Evolutionary conservation across 768 basidiomycete species (phyloP).

Genomic region (Psilocybe cubensis): DNA sequence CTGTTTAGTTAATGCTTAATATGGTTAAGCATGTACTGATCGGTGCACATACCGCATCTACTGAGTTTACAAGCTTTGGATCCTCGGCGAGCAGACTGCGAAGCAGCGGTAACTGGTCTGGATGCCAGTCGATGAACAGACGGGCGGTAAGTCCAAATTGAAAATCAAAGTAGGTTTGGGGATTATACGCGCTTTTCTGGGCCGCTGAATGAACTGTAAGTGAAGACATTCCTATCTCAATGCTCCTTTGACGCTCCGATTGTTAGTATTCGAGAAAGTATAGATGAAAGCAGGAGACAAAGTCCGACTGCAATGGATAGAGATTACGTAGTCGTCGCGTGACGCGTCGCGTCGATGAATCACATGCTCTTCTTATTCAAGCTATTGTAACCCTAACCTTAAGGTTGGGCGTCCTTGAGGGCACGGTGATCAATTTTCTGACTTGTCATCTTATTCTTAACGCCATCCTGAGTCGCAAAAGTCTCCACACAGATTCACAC

Average conservation of each 20-base stretch:
- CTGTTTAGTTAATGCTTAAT: slow-evolving; percentile 37
- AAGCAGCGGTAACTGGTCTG: slow-evolving; percentile 76
- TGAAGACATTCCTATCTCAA: slow-evolving; percentile 38
- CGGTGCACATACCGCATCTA: slow-evolving; percentile 57
- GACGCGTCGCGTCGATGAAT: slow-evolving; percentile 24
- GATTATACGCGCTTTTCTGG: slow-evolving; percentile 56
- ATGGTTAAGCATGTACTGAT: slow-evolving; percentile 8
- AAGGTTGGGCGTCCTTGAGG: not conserved
- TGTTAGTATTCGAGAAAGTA: not conserved
- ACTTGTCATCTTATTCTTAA: too few relatives aligned
- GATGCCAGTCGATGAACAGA: not conserved
- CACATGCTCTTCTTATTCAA: slow-evolving; percentile 14
- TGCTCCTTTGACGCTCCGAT: not conserved
- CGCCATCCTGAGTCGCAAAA: too few relatives aligned
- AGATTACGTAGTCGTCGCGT: slow-evolving; percentile 20
- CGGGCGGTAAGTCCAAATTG: not conserved
- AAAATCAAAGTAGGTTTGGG: not conserved
- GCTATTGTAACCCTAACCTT: slow-evolving; percentile 5
- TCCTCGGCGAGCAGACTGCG: slow-evolving; percentile 67
- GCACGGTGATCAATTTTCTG: not conserved
- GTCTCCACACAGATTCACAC: too few relatives aligned
- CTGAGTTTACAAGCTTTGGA: slow-evolving; percentile 59
- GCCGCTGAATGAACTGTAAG: slow-evolving; percentile 67
- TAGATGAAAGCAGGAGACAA: not conserved
- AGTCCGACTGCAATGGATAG: not conserved